Conservation (phyloP, 73 alveolate genomes). For the Symbiodinium natans region DNA sequence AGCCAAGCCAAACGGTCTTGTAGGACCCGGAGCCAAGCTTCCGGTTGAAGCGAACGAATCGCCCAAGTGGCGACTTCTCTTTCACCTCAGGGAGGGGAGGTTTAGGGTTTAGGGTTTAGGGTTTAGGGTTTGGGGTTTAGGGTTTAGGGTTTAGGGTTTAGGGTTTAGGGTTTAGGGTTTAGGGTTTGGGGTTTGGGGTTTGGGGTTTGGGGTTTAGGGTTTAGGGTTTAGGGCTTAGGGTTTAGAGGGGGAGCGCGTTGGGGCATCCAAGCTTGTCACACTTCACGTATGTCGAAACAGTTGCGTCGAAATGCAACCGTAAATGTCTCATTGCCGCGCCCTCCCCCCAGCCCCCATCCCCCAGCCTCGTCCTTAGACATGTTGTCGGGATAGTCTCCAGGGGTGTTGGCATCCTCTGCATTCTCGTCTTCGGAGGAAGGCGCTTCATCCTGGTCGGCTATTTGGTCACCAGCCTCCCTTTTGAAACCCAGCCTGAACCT, state of each 20-base stretch:
- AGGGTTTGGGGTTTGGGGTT: no score
- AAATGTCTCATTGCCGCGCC: not conserved
- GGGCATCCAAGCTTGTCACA: not conserved
- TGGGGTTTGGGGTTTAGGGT: no score
- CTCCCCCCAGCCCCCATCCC: not conserved
- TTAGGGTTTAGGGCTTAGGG: no score
- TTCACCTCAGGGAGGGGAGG: conserved; percentile 26
- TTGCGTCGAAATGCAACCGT: not conserved
- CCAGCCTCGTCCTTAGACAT: conserved; percentile 88
- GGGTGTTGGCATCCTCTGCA: conserved; percentile 38
- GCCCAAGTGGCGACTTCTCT: conserved; percentile 79
- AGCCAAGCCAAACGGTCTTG: conserved; percentile 96
- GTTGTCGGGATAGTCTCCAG: conserved; percentile 61
- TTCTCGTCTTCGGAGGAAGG: conserved; percentile 47
- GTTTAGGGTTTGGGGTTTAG: no score
- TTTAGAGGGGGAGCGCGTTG: no score
- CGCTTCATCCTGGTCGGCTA: conserved; percentile 48
- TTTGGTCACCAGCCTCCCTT: no score
- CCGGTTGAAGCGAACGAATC: conserved; percentile 95
- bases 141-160: not conserved
- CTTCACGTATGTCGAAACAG: not conserved
- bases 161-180: not conserved
- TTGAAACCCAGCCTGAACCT: not conserved
- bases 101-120: no score
- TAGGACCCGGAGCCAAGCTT: conserved; percentile 96